These are phyloP conservation scores for Jimgerdemannia flammicorona DNA, from an alignment of 192 early-diverging fungal species.

Conservation along the genomic window DNA sequence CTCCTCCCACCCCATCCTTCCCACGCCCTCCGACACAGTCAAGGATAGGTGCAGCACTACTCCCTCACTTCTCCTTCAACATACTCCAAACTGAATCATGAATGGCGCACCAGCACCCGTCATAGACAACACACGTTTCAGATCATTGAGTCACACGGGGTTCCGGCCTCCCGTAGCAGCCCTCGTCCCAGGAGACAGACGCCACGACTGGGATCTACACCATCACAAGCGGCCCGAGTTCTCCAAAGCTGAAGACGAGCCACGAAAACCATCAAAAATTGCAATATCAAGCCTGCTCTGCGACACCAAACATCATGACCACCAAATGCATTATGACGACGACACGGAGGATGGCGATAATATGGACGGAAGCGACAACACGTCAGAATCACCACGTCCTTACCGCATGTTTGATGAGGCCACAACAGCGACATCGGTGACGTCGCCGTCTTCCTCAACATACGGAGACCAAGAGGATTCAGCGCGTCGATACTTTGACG, in stretches of 20 bases:
- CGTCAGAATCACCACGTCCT: constrained; percentile 3
- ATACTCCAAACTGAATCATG: neutral
- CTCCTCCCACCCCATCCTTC: too few species aligned
- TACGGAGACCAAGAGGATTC: neutral
- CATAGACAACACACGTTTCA: neutral
- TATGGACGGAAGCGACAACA: neutral
- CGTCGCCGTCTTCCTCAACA: neutral
- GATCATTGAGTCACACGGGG: neutral
- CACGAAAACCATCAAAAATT: neutral
- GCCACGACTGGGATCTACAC: neutral
- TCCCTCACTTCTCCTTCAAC: too few species aligned
- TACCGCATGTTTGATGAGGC: neutral
- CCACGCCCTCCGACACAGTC: too few species aligned
- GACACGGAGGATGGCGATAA: neutral
- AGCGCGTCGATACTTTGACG: too few species aligned
- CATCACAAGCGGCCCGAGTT: neutral
- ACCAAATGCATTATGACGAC: neutral
- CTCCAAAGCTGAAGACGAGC: neutral
- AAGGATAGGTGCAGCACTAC: too few species aligned
- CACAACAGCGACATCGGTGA: neutral
- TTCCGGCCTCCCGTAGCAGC: neutral
- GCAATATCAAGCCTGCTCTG: neutral
- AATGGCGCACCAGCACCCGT: neutral
- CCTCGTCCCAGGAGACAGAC: neutral
- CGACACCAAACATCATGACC: neutral